These are phyloP conservation scores for Dendrobium nobile DNA, from an alignment of 106 monocot genomes.

Conservation along the genomic window DNA sequence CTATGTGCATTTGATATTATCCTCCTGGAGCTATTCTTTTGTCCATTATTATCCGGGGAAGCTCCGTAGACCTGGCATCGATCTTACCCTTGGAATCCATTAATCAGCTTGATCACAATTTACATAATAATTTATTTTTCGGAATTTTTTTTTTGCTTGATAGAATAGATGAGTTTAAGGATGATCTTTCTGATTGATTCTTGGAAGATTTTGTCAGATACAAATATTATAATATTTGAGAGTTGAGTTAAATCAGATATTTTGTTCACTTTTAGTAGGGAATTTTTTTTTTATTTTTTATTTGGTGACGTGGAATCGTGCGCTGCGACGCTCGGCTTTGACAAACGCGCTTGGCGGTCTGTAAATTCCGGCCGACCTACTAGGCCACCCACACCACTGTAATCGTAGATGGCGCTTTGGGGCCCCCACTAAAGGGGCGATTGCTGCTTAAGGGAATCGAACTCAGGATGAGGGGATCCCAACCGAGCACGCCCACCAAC, in stretches of 20 bases:
- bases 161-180: background rate
- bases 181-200: background rate
- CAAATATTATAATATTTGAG: background rate
- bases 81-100: background rate
- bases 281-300: no score
- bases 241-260: background rate
- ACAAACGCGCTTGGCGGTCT: no score
- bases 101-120: background rate
- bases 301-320: no score
- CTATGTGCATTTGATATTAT: background rate
- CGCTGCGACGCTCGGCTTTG: no score
- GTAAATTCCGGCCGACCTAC: no score
- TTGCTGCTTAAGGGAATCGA: no score
- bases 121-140: background rate
- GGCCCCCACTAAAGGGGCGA: no score
- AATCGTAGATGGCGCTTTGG: no score
- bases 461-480: no score
- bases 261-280: background rate
- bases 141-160: no score
- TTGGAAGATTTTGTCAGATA: background rate
- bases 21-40: background rate
- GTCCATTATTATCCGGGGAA: background rate
- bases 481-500: no score
- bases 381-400: no score
- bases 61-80: background rate